These are phyloP conservation scores for Solanum paucissectum DNA, from an alignment of 257 asterid genomes.

Conservation along the genomic window DNA sequence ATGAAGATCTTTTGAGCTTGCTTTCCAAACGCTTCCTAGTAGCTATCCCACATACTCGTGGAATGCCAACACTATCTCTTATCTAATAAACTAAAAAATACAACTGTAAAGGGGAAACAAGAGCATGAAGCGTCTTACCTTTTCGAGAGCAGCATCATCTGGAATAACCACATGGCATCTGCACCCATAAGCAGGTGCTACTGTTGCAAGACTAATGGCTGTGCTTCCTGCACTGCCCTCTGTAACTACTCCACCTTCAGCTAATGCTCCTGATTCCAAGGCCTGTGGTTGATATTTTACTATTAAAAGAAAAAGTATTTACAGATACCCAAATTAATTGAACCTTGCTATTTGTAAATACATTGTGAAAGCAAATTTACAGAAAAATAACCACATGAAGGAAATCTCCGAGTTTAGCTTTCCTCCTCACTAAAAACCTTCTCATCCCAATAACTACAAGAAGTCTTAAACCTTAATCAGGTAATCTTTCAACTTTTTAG, in stretches of 20 bases:
- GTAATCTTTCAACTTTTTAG: not conserved
- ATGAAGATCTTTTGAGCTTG: not conserved
- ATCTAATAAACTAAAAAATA: not conserved
- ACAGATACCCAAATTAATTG: not conserved
- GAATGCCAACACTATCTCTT: not conserved
- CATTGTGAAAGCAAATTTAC: not conserved
- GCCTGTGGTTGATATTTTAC: constrained; percentile 34
- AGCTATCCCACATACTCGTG: not conserved
- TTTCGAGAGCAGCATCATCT: constrained; percentile 93
- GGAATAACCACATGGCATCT: constrained; percentile 95
- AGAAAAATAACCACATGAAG: not conserved
- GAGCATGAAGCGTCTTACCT: constrained; percentile 24
- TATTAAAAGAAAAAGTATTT: not conserved
- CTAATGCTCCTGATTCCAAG: constrained; percentile 62
- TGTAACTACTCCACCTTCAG: constrained; percentile 80
- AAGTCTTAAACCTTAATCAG: not conserved
- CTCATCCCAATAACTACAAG: not conserved
- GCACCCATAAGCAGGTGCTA: constrained; percentile 93
- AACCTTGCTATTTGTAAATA: not conserved
- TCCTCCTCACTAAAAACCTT: not conserved
- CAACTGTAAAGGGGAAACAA: not conserved
- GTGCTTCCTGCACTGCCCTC: constrained; percentile 99
- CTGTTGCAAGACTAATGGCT: constrained; percentile 93
- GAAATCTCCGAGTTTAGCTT: not conserved
- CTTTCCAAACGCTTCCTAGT: not conserved